Conservation (phyloP, 1,284 basidiomycete genomes). For the Peniophora sp. region DNA sequence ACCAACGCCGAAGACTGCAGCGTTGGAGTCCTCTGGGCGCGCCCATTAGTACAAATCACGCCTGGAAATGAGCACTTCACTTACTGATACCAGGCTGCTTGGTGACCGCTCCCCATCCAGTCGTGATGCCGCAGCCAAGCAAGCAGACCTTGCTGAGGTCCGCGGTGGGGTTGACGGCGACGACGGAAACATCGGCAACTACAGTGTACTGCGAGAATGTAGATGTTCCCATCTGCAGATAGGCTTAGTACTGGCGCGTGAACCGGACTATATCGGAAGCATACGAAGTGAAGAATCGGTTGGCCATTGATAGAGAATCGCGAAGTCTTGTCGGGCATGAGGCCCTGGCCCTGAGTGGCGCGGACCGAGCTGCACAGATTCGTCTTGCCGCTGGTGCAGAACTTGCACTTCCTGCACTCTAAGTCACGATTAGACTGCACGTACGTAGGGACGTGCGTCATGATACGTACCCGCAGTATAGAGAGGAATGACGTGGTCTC, state of each 20-base stretch:
- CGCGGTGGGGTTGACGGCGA: conserved; percentile 80
- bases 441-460: conserved; percentile 1
- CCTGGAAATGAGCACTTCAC: conserved; percentile 18
- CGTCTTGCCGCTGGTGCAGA: conserved; percentile 98
- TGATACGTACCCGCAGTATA: conserved; percentile 73
- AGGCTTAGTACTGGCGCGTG: neutral
- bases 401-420: conserved; percentile 96
- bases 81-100: conserved; percentile 75
- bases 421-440: conserved; percentile 8
- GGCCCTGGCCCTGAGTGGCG: conserved; percentile 89
- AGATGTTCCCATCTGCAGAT: conserved; percentile 89
- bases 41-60: conserved; percentile 4
- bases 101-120: conserved; percentile 87
- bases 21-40: conserved; percentile 68
- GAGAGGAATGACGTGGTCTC: conserved; percentile 91
- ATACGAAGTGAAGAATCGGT: conserved; percentile 85
- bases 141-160: conserved; percentile 94
- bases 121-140: conserved; percentile 94
- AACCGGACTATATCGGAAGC: conserved; percentile 20
- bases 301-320: conserved; percentile 91
- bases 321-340: conserved; percentile 92
- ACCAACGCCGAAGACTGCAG: conserved; percentile 94
- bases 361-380: conserved; percentile 92
- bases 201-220: conserved; percentile 99
- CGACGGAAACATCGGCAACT: conserved; percentile 94